Conservation (phyloP, 108 stramenopile genomes). For the Pseudonitzschia multiseries region DNA sequence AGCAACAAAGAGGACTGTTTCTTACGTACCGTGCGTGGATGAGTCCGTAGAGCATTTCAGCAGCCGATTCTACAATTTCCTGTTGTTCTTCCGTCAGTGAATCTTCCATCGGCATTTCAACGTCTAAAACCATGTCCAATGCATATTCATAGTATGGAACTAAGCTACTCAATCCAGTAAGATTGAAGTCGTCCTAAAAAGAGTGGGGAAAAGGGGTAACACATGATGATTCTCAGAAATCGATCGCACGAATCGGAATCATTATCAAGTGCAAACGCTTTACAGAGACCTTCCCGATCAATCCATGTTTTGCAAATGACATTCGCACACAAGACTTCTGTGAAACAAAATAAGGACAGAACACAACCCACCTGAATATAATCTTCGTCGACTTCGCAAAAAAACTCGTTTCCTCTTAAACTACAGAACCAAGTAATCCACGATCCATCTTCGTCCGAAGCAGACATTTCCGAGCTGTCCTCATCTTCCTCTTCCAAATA, state of each 20-base stretch:
- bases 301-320: not conserved
- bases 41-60: slow-evolving; percentile 98
- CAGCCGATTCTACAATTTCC: slow-evolving; percentile 96
- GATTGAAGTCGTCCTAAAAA: slow-evolving; percentile 97
- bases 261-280: not conserved
- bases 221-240: not conserved
- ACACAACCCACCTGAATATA: slow-evolving; percentile 94
- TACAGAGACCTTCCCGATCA: not conserved
- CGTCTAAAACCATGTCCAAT: slow-evolving; percentile 98
- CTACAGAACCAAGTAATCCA: slow-evolving; percentile 99
- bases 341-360: no score
- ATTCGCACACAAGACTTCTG: not conserved
- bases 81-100: slow-evolving; percentile 94
- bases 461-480: slow-evolving; percentile 78
- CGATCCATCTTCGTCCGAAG: slow-evolving; percentile 91
- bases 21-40: slow-evolving; percentile 93
- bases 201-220: not conserved
- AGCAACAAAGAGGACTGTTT: not conserved
- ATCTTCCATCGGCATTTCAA: slow-evolving; percentile 93
- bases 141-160: slow-evolving; percentile 99
- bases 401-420: slow-evolving; percentile 97
- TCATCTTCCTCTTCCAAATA: slow-evolving; percentile 82
- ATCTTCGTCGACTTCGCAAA: slow-evolving; percentile 96
- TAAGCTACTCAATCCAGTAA: slow-evolving; percentile 89
- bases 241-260: not conserved